Base-by-base conservation (phyloP, 345 rosid species). In the Euphorbia pulcherrima region DNA sequence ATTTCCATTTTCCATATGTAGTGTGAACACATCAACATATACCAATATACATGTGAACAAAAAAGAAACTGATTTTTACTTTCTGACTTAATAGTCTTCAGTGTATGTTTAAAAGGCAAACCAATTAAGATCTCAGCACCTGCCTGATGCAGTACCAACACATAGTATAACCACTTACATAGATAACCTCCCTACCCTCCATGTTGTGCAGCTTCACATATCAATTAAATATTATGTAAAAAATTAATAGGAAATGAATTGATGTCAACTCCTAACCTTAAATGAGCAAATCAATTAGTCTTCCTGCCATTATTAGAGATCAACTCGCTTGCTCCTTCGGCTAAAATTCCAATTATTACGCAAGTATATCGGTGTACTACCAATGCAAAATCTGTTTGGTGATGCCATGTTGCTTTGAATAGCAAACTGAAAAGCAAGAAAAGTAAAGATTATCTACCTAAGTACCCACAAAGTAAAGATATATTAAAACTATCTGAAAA, bases 261-360 rank as follows among this genome's bases (percentile, higher is more conserved):
- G 53, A 56, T 48, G 41, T 48, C 61, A 26, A 50, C 68, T 37
- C 48, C 53, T 63, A 13, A 41, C 41, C 71, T 44, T 41, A 12
- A 44, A 4, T 41, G 40, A 17, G 16, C 16, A 44, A 29, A 44
- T 13, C 17, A 37, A 40, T 30, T 1, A 20, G 8, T n/a, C 46
- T 20, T 33, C 55, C 60, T 10, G 16, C 39, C 67, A 26, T 35
- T 24, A 24, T 69, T 18, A 33, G 37, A 59, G 35, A 60, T 1
- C 6, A 65, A 59, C 16, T 14, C 51, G 13, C 17, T 33, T 21
- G 12, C 20, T 16, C 39, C 33, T 37, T 69, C 26, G 56, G 17
- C 48, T 37, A 50, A 69, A 44, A 69, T 60, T 69, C 50, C 23
- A 54, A 35, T 14, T 35, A 69, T 50, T 28, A 60, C 51, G 18